phyloP scores from a whole-genome alignment of 129 eudicot species.

The Centaurea solstitialis region DNA sequence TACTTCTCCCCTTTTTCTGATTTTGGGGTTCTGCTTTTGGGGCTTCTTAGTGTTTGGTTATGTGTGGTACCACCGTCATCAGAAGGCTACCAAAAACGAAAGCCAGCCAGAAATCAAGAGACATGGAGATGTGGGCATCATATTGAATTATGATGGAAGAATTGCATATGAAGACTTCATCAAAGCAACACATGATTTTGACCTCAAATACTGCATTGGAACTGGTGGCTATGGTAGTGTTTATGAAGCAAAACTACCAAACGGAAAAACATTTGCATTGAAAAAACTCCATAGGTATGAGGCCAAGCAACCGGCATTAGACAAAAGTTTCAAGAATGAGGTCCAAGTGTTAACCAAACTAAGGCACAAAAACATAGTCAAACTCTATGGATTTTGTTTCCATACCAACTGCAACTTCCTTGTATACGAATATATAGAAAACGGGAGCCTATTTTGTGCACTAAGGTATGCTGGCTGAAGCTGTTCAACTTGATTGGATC shows the following conservation, averaged over 20 bases:
- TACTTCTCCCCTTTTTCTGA: too few species aligned
- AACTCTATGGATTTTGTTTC: conserved; percentile 38
- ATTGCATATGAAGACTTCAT: conserved; percentile 27
- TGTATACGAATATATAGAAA: conserved; percentile 19
- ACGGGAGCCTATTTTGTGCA: conserved; percentile 2
- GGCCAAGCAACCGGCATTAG: neutral
- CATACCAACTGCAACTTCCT: conserved; percentile 19
- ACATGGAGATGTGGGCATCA: neutral
- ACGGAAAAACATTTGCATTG: conserved; percentile 27
- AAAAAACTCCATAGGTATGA: conserved; percentile 22
- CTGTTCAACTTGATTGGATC: conserved; percentile 15
- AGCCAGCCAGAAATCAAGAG: neutral
- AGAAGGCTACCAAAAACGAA: neutral
- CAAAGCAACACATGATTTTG: neutral
- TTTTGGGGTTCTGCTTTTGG: neutral
- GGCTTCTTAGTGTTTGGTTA: neutral
- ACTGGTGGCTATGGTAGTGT: neutral
- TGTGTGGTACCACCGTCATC: neutral
- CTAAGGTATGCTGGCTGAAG: conserved; percentile 19
- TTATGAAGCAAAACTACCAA: conserved; percentile 8
- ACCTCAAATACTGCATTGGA: neutral
- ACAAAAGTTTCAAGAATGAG: conserved; percentile 1
- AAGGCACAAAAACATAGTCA: conserved; percentile 35
- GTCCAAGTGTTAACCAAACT: conserved; percentile 11
- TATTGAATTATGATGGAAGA: conserved; percentile 40